Conservation (phyloP, 805 yeast genomes). For the Kodamaea kaohsiungensis region DNA sequence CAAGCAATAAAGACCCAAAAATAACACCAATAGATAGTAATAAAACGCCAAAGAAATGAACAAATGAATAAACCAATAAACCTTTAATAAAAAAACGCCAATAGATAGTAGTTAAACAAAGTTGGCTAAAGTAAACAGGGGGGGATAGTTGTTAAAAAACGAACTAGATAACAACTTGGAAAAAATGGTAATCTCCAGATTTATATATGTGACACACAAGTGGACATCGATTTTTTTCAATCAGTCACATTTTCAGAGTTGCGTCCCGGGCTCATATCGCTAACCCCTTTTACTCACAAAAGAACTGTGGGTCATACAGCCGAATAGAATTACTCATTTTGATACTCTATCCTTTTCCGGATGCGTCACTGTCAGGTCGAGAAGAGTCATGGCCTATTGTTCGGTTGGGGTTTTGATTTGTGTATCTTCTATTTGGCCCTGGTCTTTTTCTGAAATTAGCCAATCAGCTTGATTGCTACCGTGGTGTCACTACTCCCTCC, state of each 20-base stretch:
- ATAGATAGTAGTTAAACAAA: not conserved
- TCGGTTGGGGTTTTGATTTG: too few species aligned
- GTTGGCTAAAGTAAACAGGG: not conserved
- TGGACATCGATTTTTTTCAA: slow-evolving; percentile 2
- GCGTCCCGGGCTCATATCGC: not conserved
- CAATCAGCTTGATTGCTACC: too few species aligned
- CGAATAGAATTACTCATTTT: not conserved
- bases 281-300: slow-evolving; percentile 6
- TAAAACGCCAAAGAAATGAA: not conserved
- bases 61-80: not conserved
- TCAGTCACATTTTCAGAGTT: slow-evolving; percentile 9
- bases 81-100: not conserved
- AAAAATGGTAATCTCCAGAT: not conserved
- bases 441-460: too few species aligned
- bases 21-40: not conserved
- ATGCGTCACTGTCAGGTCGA: not conserved
- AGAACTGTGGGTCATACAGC: slow-evolving; percentile 5
- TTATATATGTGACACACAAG: slow-evolving; percentile 3
- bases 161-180: not conserved
- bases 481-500: too few species aligned
- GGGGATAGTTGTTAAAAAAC: not conserved
- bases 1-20: slow-evolving; percentile 1
- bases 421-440: too few species aligned
- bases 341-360: not conserved
- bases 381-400: not conserved